Percentiles rank a stretch among this genome's conserved stretches.
phyloP scores from a whole-genome alignment of 768 basidiomycete genomes.

The Mycena kentingensis region DNA sequence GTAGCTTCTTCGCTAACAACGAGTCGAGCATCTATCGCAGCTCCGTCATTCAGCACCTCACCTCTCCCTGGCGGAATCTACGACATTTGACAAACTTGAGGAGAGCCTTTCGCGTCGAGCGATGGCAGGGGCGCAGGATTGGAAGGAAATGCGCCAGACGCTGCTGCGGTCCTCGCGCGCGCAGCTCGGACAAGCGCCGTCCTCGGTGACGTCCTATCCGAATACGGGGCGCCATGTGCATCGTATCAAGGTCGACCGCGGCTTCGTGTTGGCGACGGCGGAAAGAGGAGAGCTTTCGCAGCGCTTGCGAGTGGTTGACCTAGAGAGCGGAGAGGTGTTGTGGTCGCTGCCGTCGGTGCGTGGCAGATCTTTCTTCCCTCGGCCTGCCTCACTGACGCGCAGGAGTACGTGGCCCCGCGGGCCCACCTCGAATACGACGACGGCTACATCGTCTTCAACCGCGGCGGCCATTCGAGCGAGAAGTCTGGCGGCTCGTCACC shows the following conservation, averaged over 20 bases:
- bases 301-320: constrained; percentile 60
- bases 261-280: constrained; percentile 59
- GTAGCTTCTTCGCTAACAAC: constrained; percentile 48
- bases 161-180: constrained; percentile 47
- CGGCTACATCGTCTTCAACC: constrained; percentile 74
- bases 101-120: constrained; percentile 25
- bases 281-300: constrained; percentile 44
- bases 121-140: background rate
- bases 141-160: constrained; percentile 35
- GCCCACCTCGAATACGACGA: constrained; percentile 76
- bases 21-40: constrained; percentile 57
- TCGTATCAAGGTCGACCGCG: constrained; percentile 74
- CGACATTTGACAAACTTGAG: constrained; percentile 1
- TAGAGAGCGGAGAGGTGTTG: constrained; percentile 48
- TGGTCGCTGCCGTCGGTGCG: constrained; percentile 65
- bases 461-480: constrained; percentile 38
- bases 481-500: constrained; percentile 67
- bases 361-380: background rate
- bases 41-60: constrained; percentile 55
- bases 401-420: constrained; percentile 53
- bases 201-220: constrained; percentile 37
- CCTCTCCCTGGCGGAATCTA: constrained; percentile 4
- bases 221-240: constrained; percentile 49
- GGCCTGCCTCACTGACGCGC: constrained; percentile 11
- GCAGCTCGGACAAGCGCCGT: constrained; percentile 58